Evolutionary conservation across 106 monocot species (phyloP), one percentile per base, ranked within the genome.

Genomic region (Platanthera guangdongensis): DNA sequence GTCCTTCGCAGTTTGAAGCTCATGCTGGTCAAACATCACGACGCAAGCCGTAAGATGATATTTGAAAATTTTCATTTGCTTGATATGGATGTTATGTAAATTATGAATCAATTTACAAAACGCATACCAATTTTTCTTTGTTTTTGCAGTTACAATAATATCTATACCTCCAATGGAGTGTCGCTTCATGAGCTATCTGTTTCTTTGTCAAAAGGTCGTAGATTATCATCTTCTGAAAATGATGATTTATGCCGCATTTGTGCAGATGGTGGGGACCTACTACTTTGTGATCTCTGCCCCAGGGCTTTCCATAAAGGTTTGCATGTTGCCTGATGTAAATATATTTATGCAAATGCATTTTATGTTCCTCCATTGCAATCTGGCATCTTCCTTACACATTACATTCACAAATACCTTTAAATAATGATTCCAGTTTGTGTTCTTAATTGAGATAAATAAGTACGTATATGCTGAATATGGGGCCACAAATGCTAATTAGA

Each of bases 1-100:
- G 94, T 75, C 99, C 99, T 59, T 99, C 99, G 11, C 89, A 88
- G 50, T 99, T 99, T 88, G 99, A 99, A 88, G 90, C 99, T 82
- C 99, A 99, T 90, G 99, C 99, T 78, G 99, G 99, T 71, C 90
- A 82, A 65, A 83, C 94, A 64, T 75, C 87, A 76, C 75, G 99
- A 7, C 87, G 88, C 48, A 99, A 99, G 86, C 99, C 99, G 94
- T 99, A 69, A 83, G 92, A 82, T 75, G 45, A 68, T 72, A 50
- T 72, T 64, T 51, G 8, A 46, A 51, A 50, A 19, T 73, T 25
- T 9, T 46, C 13, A 12, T 55, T 78, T n/a, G 46, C 55, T 59
- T 76, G 47, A 67, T 19, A 52, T 45, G 19, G 10, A 47, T 39
- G 15, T 3, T 25, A 21, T 72, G 73, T 4, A 15, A 45, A 22